Evolutionary conservation across 208 protist species (phyloP), one percentile per base, ranked within the genome.

Genomic region (Vickermania ingenoplastis): DNA sequence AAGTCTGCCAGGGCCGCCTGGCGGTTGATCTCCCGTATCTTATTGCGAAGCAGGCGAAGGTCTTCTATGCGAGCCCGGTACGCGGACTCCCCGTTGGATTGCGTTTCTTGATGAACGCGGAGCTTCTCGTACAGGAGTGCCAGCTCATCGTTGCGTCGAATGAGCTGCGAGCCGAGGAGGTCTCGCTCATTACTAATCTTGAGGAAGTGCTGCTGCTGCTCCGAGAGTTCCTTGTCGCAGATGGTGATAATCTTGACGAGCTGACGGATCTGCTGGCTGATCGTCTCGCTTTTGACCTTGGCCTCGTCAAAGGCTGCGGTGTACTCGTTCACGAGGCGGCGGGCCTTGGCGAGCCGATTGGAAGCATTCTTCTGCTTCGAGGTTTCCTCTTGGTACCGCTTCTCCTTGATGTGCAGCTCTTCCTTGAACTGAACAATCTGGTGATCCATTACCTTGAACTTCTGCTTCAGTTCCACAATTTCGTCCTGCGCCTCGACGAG

Each of bases 81-180:
- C 56, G 97, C 95, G 24, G 81, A 63, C 70, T 99, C 97, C 11
- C 98, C 97, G 52, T 95, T 94, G 49, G 61, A 77, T 3, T 99
- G 60, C 22, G 80, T 96, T 14, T 86, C 84, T 71, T 99, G 83
- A 59, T 99, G 93, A 11, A 98, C 88, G 3, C 95, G 94, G 27
- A 99, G 87, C 77, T 98, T 98, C 65, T 99, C 97, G 73, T 99
- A 99, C 7, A 99, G 77, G 21, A 97, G 63, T 14, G 94, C 91
- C 0, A 99, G 82, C 72, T 99, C 97, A 68, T 99, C 97, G 75
- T 99, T 99, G 52, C 97, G 84, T 5, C 95, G 88, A 41, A 99
- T 98, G 4, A 99, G 84, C 75, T 99, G 96, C 5, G 92, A 86
- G 26, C 91, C 95, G 1, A 98, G 70, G 4, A 97, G 83, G 61